phyloP scores from a whole-genome alignment of 2,329 filamentous ascomycete genomes.

The Aspergillus tanneri region DNA sequence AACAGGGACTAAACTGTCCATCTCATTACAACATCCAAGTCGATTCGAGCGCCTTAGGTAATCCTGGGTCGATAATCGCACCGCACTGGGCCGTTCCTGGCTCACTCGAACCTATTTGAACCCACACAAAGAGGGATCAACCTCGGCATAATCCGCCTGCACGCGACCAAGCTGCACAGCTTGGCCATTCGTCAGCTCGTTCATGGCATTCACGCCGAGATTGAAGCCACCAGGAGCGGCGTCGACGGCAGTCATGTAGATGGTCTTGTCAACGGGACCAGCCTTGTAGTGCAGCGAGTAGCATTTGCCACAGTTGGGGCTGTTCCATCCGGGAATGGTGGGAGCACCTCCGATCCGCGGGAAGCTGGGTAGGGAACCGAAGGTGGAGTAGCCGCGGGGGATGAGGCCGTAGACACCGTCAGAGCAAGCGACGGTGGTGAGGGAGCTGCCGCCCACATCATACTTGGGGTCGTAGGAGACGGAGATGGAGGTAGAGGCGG shows the following conservation, averaged over 20 bases:
- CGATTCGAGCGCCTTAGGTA: too few species aligned
- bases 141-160: conserved; percentile 28
- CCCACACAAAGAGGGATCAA: conserved; percentile 18
- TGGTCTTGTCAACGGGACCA: conserved; percentile 36
- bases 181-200: conserved; percentile 49
- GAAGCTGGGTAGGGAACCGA: conserved; percentile 48
- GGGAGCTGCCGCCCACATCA: conserved; percentile 58
- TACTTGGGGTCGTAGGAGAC: conserved; percentile 74
- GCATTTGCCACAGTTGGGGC: conserved; percentile 53
- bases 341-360: conserved; percentile 52
- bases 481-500: conserved; percentile 25
- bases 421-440: conserved; percentile 53
- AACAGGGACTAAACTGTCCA: background rate
- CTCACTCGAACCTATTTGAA: background rate
- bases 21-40: background rate
- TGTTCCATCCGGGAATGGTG: conserved; percentile 50
- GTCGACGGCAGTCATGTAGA: conserved; percentile 54
- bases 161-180: conserved; percentile 48
- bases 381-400: conserved; percentile 37
- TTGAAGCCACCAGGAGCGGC: conserved; percentile 49
- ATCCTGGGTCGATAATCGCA: too few species aligned
- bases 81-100: too few species aligned
- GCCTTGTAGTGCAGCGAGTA: conserved; percentile 51
- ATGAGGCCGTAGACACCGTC: conserved; percentile 38
- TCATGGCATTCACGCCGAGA: conserved; percentile 50